Conservation (phyloP, 2,329 filamentous ascomycete species). For the Botrytis sinoallii region DNA sequence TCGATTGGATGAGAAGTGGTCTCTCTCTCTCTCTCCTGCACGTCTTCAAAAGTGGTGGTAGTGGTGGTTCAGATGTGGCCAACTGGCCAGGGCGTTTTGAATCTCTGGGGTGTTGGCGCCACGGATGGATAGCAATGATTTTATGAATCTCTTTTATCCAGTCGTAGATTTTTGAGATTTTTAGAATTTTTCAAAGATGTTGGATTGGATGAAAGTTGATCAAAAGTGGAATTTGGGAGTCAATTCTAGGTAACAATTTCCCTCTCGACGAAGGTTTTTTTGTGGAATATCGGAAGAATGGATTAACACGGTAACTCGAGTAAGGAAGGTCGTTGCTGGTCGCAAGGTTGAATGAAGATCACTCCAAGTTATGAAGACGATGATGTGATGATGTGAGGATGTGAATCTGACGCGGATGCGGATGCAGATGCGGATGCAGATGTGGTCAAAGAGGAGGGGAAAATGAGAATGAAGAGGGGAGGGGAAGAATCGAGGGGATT, state of each 20-base stretch:
- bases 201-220: background rate
- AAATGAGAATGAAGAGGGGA: background rate
- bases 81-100: constrained; percentile 13
- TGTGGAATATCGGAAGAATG: constrained; percentile 2
- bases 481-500: background rate
- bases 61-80: constrained; percentile 2
- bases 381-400: background rate
- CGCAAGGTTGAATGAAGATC: constrained; percentile 12
- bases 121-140: background rate
- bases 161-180: background rate
- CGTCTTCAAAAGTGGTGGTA: background rate
- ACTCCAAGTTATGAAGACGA: background rate
- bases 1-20: constrained; percentile 11
- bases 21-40: background rate
- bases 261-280: background rate
- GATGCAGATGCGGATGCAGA: too few species aligned
- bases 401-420: background rate
- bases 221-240: background rate
- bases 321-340: constrained; percentile 1
- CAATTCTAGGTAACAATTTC: background rate
- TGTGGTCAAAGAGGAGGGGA: background rate
- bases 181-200: background rate
- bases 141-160: background rate
- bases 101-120: constrained; percentile 10
- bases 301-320: background rate